Evolutionary conservation across 2,329 filamentous ascomycete genomes (phyloP).

Genomic region (Gliomastix tumulicola): DNA sequence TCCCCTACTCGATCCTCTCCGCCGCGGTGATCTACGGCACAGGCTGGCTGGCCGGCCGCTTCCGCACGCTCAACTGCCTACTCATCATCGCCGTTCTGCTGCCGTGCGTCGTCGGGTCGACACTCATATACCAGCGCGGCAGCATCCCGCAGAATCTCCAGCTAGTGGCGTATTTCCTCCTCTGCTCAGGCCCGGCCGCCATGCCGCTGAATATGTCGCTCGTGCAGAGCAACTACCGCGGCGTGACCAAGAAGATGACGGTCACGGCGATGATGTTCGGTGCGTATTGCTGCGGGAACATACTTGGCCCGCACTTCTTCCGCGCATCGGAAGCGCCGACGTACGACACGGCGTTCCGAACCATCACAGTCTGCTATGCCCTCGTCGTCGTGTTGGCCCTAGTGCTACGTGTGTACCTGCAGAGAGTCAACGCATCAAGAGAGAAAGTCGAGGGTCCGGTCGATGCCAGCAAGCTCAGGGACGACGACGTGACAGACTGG

Average conservation of each 20-base stretch:
- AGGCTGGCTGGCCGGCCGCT: conserved; percentile 43
- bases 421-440: conserved; percentile 36
- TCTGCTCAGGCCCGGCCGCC: conserved; percentile 44
- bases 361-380: conserved; percentile 50
- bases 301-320: conserved; percentile 50
- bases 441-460: conserved; percentile 25
- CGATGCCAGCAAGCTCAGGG: conserved; percentile 19
- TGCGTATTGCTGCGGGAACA: conserved; percentile 49
- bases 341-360: conserved; percentile 46
- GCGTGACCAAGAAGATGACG: conserved; percentile 54
- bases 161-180: conserved; percentile 50
- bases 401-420: conserved; percentile 38
- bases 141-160: conserved; percentile 32
- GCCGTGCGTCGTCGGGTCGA: conserved; percentile 43
- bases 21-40: conserved; percentile 38
- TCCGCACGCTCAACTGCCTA: conserved; percentile 42
- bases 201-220: conserved; percentile 49
- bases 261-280: conserved; percentile 49
- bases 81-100: conserved; percentile 42
- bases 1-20: conserved; percentile 49
- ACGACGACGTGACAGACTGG: conserved; percentile 55
- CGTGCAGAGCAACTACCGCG: conserved; percentile 47
- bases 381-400: conserved; percentile 37
- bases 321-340: conserved; percentile 37
- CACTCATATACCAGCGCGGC: conserved; percentile 41